Conservation (phyloP, 179 eudicot genomes). For the Silene vulgaris region DNA sequence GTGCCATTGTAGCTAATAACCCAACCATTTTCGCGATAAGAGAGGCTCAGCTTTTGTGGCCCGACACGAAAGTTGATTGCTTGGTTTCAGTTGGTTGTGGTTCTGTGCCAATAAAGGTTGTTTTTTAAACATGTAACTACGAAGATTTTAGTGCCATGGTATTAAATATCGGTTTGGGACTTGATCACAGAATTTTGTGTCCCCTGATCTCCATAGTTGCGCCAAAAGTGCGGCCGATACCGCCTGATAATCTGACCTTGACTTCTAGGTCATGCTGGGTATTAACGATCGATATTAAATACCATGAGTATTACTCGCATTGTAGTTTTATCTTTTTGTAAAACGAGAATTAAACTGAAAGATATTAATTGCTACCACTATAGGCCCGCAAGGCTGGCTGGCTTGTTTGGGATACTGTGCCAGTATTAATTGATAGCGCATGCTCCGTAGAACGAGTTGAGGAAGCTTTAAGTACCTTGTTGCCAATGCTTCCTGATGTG, state of each 20-base stretch:
- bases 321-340: not conserved
- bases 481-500: constrained; percentile 93
- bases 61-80: constrained; percentile 86
- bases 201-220: too few relatives aligned
- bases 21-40: constrained; percentile 95
- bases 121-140: constrained; percentile 2
- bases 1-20: constrained; percentile 97
- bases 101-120: constrained; percentile 89
- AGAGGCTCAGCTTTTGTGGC: constrained; percentile 98
- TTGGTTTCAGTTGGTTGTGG: constrained; percentile 93
- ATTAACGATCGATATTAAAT: too few relatives aligned
- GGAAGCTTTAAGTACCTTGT: constrained; percentile 83
- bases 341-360: not conserved
- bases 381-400: constrained; percentile 89
- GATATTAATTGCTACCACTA: not conserved
- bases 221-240: too few relatives aligned
- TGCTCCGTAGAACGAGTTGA: constrained; percentile 95
- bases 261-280: not conserved
- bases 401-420: constrained; percentile 95
- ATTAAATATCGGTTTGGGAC: not conserved
- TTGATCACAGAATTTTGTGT: not conserved
- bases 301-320: not conserved
- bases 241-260: not conserved
- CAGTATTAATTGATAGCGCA: constrained; percentile 94
- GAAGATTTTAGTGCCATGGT: not conserved